Percentiles rank a stretch among this genome's conserved stretches.
phyloP scores from a whole-genome alignment of 164 flowering plant species.

The Aristolochia fimbriata region DNA sequence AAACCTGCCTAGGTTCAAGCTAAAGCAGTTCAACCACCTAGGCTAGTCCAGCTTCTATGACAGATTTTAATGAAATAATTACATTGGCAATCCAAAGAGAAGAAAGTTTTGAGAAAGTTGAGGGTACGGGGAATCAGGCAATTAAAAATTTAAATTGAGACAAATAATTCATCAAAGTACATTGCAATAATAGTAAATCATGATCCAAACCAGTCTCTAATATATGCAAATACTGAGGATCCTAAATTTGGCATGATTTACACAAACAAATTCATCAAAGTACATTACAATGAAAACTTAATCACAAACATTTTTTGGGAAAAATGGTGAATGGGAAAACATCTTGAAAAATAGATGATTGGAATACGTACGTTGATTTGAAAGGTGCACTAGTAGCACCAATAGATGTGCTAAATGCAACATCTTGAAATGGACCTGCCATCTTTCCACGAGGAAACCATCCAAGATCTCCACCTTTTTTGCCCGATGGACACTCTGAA shows the following conservation, averaged over 20 bases:
- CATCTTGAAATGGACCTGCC: slow-evolving; percentile 99
- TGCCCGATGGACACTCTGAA: slow-evolving; percentile 96
- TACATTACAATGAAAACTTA: background rate
- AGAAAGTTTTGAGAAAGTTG: no score
- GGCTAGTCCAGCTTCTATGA: no score
- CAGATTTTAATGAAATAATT: no score
- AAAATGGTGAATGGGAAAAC: no score
- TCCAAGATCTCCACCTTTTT: slow-evolving; percentile 97
- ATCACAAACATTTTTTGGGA: background rate
- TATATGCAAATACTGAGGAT: background rate
- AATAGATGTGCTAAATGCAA: slow-evolving; percentile 77
- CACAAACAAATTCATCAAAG: background rate
- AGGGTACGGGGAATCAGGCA: no score
- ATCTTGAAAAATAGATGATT: background rate
- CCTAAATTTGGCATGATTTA: background rate
- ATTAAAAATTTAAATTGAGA: no score
- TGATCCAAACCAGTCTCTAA: no score
- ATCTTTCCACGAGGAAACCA: slow-evolving; percentile 99
- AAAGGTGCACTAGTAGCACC: slow-evolving; percentile 96
- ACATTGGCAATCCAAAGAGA: no score
- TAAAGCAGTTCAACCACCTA: no score
- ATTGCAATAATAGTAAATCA: no score
- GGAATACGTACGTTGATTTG: slow-evolving; percentile 71
- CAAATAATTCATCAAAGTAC: no score
- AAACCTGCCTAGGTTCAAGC: no score